phyloP scores from a whole-genome alignment of 1,284 basidiomycete genomes.

The Moniliella sp. region DNA sequence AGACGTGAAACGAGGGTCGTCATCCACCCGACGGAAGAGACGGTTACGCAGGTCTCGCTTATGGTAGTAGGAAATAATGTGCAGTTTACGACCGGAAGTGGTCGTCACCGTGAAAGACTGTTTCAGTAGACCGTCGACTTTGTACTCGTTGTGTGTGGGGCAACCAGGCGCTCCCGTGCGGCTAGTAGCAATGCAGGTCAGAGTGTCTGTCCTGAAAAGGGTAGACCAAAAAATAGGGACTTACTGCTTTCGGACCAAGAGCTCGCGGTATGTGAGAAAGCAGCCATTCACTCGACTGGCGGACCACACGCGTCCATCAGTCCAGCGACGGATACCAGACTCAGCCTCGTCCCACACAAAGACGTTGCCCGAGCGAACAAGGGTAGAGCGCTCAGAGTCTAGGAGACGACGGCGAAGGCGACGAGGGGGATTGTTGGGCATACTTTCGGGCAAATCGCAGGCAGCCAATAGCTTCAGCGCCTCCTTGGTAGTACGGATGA shows the following conservation, averaged over 20 bases:
- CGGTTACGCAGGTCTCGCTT: constrained; percentile 22
- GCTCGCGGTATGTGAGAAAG: constrained; percentile 37
- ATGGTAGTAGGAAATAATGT: constrained; percentile 31
- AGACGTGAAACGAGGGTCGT: too few species aligned
- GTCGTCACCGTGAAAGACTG: constrained; percentile 33
- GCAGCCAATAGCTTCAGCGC: constrained; percentile 27
- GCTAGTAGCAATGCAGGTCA: too few species aligned
- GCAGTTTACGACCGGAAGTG: constrained; percentile 25
- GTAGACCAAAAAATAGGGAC: too few species aligned
- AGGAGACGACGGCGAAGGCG: constrained; percentile 23
- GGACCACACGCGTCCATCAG: constrained; percentile 38
- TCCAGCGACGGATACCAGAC: constrained; percentile 39
- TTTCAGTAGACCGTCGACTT: constrained; percentile 31
- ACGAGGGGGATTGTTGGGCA: background rate
- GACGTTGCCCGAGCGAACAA: constrained; percentile 23
- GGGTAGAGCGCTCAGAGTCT: constrained; percentile 21
- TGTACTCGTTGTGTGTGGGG: constrained; percentile 26
- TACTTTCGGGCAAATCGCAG: constrained; percentile 17
- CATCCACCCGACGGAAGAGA: too few species aligned
- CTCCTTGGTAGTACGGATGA: constrained; percentile 28
- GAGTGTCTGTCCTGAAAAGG: too few species aligned
- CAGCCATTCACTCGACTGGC: constrained; percentile 38
- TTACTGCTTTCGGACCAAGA: constrained; percentile 25
- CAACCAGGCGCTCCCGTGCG: too few species aligned
- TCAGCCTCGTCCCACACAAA: constrained; percentile 33